Evolutionary conservation across 768 basidiomycete species (phyloP), one percentile per base, ranked within the genome.

Genomic region (Suillus luteus): DNA sequence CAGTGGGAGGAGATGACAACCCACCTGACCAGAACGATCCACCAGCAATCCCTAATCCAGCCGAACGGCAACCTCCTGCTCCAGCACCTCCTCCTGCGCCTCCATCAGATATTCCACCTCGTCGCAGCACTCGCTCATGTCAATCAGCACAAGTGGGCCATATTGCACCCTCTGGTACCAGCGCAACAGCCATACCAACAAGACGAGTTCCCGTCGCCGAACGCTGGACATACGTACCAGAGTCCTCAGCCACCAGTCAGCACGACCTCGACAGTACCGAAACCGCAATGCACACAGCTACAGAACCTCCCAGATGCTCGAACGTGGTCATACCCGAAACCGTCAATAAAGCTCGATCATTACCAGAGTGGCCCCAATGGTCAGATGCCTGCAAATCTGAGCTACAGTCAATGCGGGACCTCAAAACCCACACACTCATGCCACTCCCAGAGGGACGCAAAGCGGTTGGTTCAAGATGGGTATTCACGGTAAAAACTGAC

Each of bases 401-500:
- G 6, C 24, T 49, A 9, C n/a, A 48, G 3, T 48, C 22, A 0
- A 48, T 22, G 46, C 10, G 11, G 3, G 46, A 48, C 10, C 1
- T 48, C 7, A 48, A 48, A 4, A 48, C 46, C 1, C 46, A 48
- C 46, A 52, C 61, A 19, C 61, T 73, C 3, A 69, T 68, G 0
- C 54, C 62, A 11, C 60, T 76, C n/a, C 79, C 80, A 4, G 41
- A 52, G 4, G 72, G 73, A 12, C 44, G 65, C 5, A 79, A 76
- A 54, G 65, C 71, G 19, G 70, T 80, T 40, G 46, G 35, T 0
- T 37, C 37, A 1, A 37, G 10, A 2, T 37, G 37, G 37, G 37
- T 37, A 11, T 37, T 37, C 37, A 10, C 10, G 9, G 9, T 37
- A 2, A 37, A 37, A 10, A 37, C 37, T 10, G 37, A 37, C 10